Base-by-base conservation (phyloP, 2,329 filamentous ascomycete species). In the Beauveria australis region DNA sequence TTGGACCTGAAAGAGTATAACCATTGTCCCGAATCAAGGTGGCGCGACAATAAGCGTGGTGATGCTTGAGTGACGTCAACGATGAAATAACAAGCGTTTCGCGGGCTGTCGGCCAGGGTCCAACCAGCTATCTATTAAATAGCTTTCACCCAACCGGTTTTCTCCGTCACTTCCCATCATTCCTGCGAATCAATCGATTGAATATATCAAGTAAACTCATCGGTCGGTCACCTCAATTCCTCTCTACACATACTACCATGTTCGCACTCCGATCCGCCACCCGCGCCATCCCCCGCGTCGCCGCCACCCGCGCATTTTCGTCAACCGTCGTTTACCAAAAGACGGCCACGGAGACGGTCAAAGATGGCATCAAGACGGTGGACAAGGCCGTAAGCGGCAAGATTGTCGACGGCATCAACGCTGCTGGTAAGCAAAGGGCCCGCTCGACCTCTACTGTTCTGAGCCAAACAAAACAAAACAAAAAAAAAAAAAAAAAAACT, bases 351-450 rank as follows among this genome's bases (percentile, higher is more conserved):
- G 81, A 86, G 61, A 66, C 77, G 0, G 79, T 81, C 66, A 88
- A 86, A 72, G 83, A 87, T 63, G 78, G 78, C 3, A 71, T 83
- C 61, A 85, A 87, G 73, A 74, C 73, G 6, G 82, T 86, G 6
- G 83, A 88, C 73, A 78, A 82, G 33, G 78, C 75, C 54, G 82
- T 88, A 47, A 80, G 81, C 62, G 80, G 85, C 69, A 86, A 84
- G 69, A 69, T 88, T 19, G 81, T 86, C 30, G 81, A 83, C 44
- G 83, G 82, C 18, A 84, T 88, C 68, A 77, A 88, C 65, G 74
- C 76, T 52, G 79, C 80, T 53, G 71, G 85, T 86, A 76, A 62
- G 80, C 76, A 28, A 37, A 2, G 33, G 22, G 14, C 26, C 18
- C 46, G 12, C 33, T 5, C 5, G 12, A 37, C 12, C 12, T 33